These are phyloP conservation scores for Globisporangium cederbergense DNA, from an alignment of 352 stramenopile species.

Conservation along the genomic window DNA sequence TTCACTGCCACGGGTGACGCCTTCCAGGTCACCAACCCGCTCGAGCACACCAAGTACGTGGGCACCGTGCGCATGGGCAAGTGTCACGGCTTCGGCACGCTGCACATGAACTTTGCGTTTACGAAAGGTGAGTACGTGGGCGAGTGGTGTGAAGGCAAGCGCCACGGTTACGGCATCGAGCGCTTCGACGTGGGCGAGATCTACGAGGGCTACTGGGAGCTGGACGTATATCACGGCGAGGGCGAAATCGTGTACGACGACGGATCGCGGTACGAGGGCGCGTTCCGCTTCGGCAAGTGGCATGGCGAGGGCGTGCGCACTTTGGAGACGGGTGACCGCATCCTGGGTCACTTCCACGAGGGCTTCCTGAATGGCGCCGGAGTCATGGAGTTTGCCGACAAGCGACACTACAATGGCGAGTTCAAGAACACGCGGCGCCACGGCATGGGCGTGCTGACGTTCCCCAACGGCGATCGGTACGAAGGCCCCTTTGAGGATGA, in stretches of 20 bases:
- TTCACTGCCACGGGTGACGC: conserved; percentile 54
- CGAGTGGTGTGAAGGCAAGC: conserved; percentile 77
- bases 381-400: conserved; percentile 64
- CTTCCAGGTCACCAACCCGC: conserved; percentile 50
- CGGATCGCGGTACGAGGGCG: conserved; percentile 58
- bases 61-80: conserved; percentile 52
- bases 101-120: conserved; percentile 58
- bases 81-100: conserved; percentile 69
- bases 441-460: conserved; percentile 77
- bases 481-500: conserved; percentile 87
- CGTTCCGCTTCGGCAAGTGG: conserved; percentile 67
- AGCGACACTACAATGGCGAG: conserved; percentile 61
- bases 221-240: conserved; percentile 63
- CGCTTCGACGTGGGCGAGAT: conserved; percentile 68
- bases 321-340: conserved; percentile 52
- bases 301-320: conserved; percentile 65
- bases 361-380: conserved; percentile 57
- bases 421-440: conserved; percentile 63
- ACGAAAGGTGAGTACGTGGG: conserved; percentile 75
- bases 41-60: conserved; percentile 47
- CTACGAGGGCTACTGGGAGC: conserved; percentile 76
- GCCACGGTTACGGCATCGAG: conserved; percentile 80
- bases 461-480: conserved; percentile 88
- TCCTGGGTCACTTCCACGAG: conserved; percentile 51
- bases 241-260: conserved; percentile 71